These are phyloP conservation scores for Miscanthus lutarioriparius DNA, from an alignment of 176 grass and related monocot species.

Conservation along the genomic window DNA sequence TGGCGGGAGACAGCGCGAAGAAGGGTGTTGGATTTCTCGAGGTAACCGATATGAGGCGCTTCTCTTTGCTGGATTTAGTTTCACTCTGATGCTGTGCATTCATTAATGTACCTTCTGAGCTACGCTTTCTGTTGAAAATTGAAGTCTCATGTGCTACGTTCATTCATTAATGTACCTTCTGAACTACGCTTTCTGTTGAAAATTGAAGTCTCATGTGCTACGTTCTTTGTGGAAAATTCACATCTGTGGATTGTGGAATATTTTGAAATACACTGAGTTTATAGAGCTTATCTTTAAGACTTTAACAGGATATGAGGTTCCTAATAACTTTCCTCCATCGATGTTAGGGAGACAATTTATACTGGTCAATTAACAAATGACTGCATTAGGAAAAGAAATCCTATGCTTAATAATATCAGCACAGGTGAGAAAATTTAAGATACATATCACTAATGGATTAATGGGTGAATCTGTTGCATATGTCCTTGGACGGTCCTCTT, in stretches of 20 bases:
- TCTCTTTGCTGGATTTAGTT: neutral
- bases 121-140: neutral
- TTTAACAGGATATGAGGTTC: neutral
- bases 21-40: slow-evolving; percentile 73
- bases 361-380: neutral
- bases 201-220: neutral
- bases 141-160: neutral
- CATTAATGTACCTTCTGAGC: neutral
- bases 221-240: neutral
- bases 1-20: slow-evolving; percentile 47
- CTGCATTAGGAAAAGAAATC: neutral
- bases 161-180: neutral
- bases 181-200: no score
- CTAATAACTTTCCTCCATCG: neutral
- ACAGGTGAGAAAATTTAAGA: neutral
- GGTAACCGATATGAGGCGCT: slow-evolving; percentile 37
- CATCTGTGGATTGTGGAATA: neutral
- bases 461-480: neutral
- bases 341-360: neutral
- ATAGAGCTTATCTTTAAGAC: neutral
- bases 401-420: neutral
- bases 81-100: neutral
- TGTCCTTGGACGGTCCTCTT: neutral
- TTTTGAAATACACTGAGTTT: neutral
- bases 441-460: neutral